Percentiles rank a stretch among this genome's conserved stretches.
These are phyloP conservation scores for Kondoa malvinella DNA, from an alignment of 768 basidiomycete genomes.

Conservation along the genomic window DNA sequence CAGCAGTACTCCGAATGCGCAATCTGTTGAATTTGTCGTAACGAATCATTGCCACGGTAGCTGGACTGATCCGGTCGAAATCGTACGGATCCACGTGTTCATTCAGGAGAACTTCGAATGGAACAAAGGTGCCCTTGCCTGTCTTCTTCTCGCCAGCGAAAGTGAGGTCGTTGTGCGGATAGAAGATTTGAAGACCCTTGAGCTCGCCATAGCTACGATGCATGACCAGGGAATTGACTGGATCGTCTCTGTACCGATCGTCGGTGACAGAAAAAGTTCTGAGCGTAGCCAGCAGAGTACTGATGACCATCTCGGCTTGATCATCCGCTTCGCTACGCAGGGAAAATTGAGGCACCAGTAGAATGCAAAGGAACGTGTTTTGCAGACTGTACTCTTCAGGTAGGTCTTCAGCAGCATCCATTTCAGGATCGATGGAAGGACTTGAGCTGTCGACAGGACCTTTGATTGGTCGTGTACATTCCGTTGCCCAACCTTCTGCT, in stretches of 20 bases:
- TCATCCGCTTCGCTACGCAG: conserved; percentile 45
- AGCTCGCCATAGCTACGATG: conserved; percentile 65
- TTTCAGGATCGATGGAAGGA: conserved; percentile 21
- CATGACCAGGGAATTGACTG: conserved; percentile 69
- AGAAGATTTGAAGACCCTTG: conserved; percentile 71
- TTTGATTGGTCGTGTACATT: conserved; percentile 6
- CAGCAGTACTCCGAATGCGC: conserved; percentile 32
- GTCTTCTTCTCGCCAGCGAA: not conserved
- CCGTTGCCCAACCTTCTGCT: conserved; percentile 5
- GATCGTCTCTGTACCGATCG: conserved; percentile 56
- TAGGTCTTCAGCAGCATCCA: conserved; percentile 21
- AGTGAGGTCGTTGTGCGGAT: conserved; percentile 37
- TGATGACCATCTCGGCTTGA: conserved; percentile 46
- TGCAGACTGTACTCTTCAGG: conserved; percentile 30
- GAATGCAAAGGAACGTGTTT: conserved; percentile 63
- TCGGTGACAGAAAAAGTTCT: conserved; percentile 70
- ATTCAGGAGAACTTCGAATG: conserved; percentile 44
- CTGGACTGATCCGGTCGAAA: conserved; percentile 73
- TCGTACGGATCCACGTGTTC: conserved; percentile 77
- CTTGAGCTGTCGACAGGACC: not conserved
- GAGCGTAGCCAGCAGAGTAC: conserved; percentile 61
- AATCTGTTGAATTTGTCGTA: conserved; percentile 92
- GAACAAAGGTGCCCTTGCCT: conserved; percentile 39
- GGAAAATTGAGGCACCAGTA: conserved; percentile 79
- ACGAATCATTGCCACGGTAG: conserved; percentile 64